Conservation (phyloP, 2,329 filamentous ascomycete species). For the Cladosporium oxysporum region DNA sequence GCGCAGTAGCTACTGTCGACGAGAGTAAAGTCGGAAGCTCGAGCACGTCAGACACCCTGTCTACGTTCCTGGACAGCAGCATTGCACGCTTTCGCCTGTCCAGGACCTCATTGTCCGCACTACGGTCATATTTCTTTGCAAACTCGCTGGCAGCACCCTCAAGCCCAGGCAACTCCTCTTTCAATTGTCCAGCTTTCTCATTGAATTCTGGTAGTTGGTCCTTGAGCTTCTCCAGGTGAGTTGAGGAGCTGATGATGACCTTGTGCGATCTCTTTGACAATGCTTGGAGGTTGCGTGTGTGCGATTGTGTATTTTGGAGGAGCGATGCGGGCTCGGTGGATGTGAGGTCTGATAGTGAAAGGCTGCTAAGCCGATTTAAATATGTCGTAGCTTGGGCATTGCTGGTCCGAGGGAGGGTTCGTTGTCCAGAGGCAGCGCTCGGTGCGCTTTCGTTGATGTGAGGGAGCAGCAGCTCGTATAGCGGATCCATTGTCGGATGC, state of each 20-base stretch:
- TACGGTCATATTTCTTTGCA: conserved; percentile 78
- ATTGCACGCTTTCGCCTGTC: conserved; percentile 76
- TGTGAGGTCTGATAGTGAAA: conserved; percentile 71
- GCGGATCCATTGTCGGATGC: conserved; percentile 53
- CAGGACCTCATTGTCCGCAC: conserved; percentile 62
- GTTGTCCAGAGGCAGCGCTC: conserved; percentile 41
- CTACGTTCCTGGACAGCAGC: conserved; percentile 80
- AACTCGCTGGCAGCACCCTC: conserved; percentile 79
- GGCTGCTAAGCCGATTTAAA: conserved; percentile 73
- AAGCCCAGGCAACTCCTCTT: conserved; percentile 72
- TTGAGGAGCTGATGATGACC: conserved; percentile 76
- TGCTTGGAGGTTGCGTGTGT: conserved; percentile 78
- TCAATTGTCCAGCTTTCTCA: conserved; percentile 65
- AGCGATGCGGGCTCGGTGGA: conserved; percentile 76
- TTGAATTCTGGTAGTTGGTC: conserved; percentile 71
- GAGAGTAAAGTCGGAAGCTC: conserved; percentile 85
- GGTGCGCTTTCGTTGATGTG: conserved; percentile 53
- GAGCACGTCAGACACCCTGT: conserved; percentile 85
- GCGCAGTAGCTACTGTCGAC: conserved; percentile 68
- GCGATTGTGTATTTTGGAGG: conserved; percentile 76
- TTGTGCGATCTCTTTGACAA: conserved; percentile 89
- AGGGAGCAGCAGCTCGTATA: conserved; percentile 72
- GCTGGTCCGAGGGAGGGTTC: conserved; percentile 35
- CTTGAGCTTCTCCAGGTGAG: conserved; percentile 72
- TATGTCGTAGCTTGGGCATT: conserved; percentile 67